Base-by-base conservation (phyloP, 768 basidiomycete species). In the Kwoniella europaea region DNA sequence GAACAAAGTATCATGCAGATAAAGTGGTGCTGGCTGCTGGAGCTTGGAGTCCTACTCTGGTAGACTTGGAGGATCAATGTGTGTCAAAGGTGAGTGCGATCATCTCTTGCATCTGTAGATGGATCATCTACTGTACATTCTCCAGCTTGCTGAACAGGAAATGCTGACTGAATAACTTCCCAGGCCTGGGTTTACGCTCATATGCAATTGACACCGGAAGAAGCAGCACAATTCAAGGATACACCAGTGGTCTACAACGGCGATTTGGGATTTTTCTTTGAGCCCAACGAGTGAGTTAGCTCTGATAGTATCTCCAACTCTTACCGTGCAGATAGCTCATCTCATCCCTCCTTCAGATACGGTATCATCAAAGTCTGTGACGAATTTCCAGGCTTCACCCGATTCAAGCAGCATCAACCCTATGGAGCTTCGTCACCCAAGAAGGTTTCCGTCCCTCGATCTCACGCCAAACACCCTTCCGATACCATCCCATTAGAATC, bases 201-300 rank as follows among this genome's bases (percentile, higher is more conserved):
- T 56, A 68, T 81, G 5, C 68, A 79, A 63, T 61, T 81, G 22
- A 76, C 75, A 9, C 63, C 62, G 0, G 76, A 78, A 50, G 80
- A 81, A 65, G 64, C 74, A 35, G 55, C 24, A 16, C 50, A 65
- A 3, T 79, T 68, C 55, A 72, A 74, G 41, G 44, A 68, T 46
- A 57, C 70, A 12, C 75, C 78, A 0, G 75, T 77, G 16, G 65
- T 81, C n/a, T 81, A 81, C 67, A 75, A 81, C 71, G 71, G 71
- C 15, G 76, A 76, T 66, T 63, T 81, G 35, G 80, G 80, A 1
- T 81, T 81, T 69, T 79, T 76, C 69, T 74, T 81, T 27, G 80
- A 81, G 60, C 78, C 77, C 1, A 68, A 65, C 46, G 69, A 69
- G 73, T 70, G 24, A 58, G 73, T 70, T n/a, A 58, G 10, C n/a